A percentile compares a stretch with the other conserved stretches of the same genome.
These are phyloP conservation scores for Purpureocillium takamizusanense DNA, from an alignment of 2,329 filamentous ascomycete species.

Conservation along the genomic window DNA sequence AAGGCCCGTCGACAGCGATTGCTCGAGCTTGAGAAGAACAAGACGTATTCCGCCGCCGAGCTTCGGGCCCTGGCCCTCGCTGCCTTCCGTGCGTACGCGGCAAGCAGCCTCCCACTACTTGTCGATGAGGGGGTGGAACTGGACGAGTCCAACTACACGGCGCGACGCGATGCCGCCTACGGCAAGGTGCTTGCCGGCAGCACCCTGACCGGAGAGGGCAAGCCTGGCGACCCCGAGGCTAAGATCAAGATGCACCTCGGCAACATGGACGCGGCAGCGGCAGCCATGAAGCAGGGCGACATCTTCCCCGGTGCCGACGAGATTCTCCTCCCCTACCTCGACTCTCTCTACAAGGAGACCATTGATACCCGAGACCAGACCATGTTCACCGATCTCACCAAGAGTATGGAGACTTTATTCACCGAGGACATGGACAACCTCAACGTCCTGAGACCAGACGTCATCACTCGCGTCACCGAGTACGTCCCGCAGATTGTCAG, in stretches of 20 bases:
- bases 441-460: slow-evolving; percentile 76
- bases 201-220: slow-evolving; percentile 46
- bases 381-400: slow-evolving; percentile 80
- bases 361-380: slow-evolving; percentile 53
- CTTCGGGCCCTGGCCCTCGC: slow-evolving; percentile 36
- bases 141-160: slow-evolving; percentile 39
- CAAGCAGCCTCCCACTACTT: slow-evolving; percentile 45
- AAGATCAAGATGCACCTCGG: slow-evolving; percentile 87
- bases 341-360: slow-evolving; percentile 55
- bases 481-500: slow-evolving; percentile 80
- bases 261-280: slow-evolving; percentile 43
- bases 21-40: slow-evolving; percentile 70
- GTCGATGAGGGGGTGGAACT: slow-evolving; percentile 32
- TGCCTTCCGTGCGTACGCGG: slow-evolving; percentile 48
- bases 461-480: slow-evolving; percentile 83
- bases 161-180: slow-evolving; percentile 42
- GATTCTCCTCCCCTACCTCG: slow-evolving; percentile 74
- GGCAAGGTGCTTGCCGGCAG: slow-evolving; percentile 45
- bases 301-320: slow-evolving; percentile 50
- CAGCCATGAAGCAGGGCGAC: slow-evolving; percentile 36
- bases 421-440: slow-evolving; percentile 78
- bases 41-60: slow-evolving; percentile 42
- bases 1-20: slow-evolving; percentile 69
- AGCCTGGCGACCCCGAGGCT: slow-evolving; percentile 67
- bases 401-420: slow-evolving; percentile 81